Evolutionary conservation across 345 rosid genomes (phyloP), one percentile per base, ranked within the genome.

Genomic region (Bretschneidera sinensis): DNA sequence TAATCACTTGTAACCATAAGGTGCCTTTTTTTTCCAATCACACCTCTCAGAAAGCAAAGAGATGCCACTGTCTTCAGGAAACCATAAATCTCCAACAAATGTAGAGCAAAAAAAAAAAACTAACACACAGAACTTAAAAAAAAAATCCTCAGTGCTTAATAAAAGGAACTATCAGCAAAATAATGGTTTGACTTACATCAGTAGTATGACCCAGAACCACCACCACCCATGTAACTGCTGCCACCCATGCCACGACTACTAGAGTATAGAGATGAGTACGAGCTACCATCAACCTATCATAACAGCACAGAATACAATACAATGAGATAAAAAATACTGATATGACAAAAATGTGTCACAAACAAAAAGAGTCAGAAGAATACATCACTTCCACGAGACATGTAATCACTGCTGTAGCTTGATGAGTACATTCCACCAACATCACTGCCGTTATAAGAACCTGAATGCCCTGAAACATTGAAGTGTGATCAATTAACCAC

Each of bases 181-280:
- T 13, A 65, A 59, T 17, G 43, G 25, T 48, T 59, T 43, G 60
- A 75, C 87, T 74, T 76, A 83, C 84, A 75, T 85, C 73, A 94
- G 63, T 94, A 94, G 74, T 90, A 94, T 59, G 96, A 84, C 23
- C 99, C 92, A 51, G 92, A 86, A 73, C 95, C 87, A 76, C 98
- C 74, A 23, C 75, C 64, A 48, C 88, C 88, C 83, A 86, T 80
- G 81, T 90, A 90, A 69, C 79, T 73, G 78, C 85, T 78, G 63
- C 96, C 84, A 18, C 92, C 87, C 77, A 79, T 71, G 48, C 95
- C 82, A 67, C 96, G 99, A 39, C 45, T n/a, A n/a, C n/a, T 73
- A 7, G 97, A 72, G 68, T 94, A 90, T 66, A 86, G 55, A n/a
- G 97, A 86, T 39, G 99, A 83, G 72, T 94, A 94, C 21, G 96